Evolutionary conservation across 768 basidiomycete species (phyloP), one percentile per base, ranked within the genome.

Genomic region (Hydnum rufescens): DNA sequence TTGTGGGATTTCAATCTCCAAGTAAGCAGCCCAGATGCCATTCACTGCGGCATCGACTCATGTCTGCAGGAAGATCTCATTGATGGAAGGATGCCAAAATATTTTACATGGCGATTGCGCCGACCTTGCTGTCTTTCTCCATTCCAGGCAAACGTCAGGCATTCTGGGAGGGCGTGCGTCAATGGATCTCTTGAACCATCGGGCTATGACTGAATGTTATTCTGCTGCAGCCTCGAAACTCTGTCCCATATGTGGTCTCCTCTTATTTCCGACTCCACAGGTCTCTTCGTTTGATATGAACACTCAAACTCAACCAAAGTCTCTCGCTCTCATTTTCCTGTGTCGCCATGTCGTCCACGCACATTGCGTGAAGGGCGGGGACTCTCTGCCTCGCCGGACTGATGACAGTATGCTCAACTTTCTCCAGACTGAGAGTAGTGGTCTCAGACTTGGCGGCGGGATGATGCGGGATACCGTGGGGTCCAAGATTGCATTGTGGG

Each of bases 1-100:
- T 67, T 99, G 49, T 89, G 93, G 57, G 92, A 95, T 61, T 95
- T 92, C 62, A 88, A 96, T 61, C 68, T 97, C 4, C 93, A 71
- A 59, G 68, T 68, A 39, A 29, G 63, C 54, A 30, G 32, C 29
- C 25, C 49, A 16, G 4, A 53, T 30, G 19, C 3, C 13, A 19
- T 34, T 26, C 31, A 6, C 22, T 5, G 42, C 6, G 13, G 29
- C 32, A 13, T 52, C 43, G 44, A 25, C 25, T 44, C 4, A 6
- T 51, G 8, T 4, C 32, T 16, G 25, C 6, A 8, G 28, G 19
- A 43, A 93, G 64, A 83, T 88, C 25, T 92, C 88, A 5, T 66
- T 99, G 5, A 68, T 97, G 49, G 89, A 95, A 58, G 93, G 93
- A 1, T 95, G 90, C 61, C 82, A 86, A 65, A 75, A 75, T 3